Conservation (phyloP, 1,139 yeast genomes). For the Kurtzmaniella quercitrusa region DNA sequence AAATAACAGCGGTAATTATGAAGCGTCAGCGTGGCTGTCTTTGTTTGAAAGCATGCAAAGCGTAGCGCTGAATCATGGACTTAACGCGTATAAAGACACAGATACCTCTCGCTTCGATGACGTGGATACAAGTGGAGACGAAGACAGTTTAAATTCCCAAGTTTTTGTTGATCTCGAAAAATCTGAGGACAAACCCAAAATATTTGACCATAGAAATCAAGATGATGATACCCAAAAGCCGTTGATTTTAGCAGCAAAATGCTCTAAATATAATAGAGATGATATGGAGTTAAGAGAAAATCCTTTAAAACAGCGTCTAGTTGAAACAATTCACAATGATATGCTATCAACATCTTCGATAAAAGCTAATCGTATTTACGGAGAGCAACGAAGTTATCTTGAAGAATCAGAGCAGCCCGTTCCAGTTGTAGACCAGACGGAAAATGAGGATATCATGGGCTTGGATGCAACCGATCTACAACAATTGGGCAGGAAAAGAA, state of each 20-base stretch:
- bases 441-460: background rate
- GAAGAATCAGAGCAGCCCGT: background rate
- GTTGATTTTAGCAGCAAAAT: too few relatives aligned
- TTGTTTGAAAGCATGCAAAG: background rate
- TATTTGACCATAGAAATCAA: too few relatives aligned
- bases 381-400: slow-evolving; percentile 6
- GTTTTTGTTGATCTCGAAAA: too few relatives aligned
- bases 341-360: background rate
- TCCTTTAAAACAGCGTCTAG: too few relatives aligned
- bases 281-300: too few relatives aligned
- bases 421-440: background rate
- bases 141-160: too few relatives aligned
- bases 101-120: background rate
- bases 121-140: background rate
- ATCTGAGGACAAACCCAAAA: too few relatives aligned
- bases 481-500: slow-evolving; percentile 3
- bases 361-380: slow-evolving; percentile 2
- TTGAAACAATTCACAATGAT: too few relatives aligned
- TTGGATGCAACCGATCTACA: slow-evolving; percentile 4
- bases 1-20: background rate
- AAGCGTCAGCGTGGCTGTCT: background rate
- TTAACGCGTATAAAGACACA: background rate
- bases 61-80: background rate
- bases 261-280: too few relatives aligned
- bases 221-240: too few relatives aligned